Evolutionary conservation across 768 basidiomycete genomes (phyloP), one percentile per base, ranked within the genome.

Genomic region (Tricholoma matsutake): DNA sequence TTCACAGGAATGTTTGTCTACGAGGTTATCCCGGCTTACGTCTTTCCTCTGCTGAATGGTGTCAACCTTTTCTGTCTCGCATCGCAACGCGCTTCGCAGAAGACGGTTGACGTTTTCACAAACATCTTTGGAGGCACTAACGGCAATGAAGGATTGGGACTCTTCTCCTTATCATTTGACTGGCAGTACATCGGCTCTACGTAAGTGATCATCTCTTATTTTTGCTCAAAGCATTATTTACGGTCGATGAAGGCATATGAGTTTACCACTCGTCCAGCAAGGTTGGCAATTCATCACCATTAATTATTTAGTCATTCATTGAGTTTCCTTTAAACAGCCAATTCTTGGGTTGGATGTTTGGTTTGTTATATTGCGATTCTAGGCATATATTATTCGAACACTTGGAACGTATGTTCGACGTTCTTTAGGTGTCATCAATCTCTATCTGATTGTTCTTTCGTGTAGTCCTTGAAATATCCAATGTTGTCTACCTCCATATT

Each of bases 61-160:
- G 64, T 87, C 70, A 86, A 75, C 64, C 73, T 86, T 45, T 79
- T 87, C 68, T 89, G 88, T 63, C 74, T 89, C 43, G 79, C 86
- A 2, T 83, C 81, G 3, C 84, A 83, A 65, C 74, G 75, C 35
- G 76, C 78, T 0, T 74, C 79, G 2, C 70, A 77, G 45, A 75
- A 65, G 6, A 76, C 81, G 5, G 72, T 77, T 29, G 72, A 84
- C 61, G 67, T 82, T 14, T 79, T 87, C 66, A 87, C 86, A 3
- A 83, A 85, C 56, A 65, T 90, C 0, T 89, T 90, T 61, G 89
- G 89, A 29, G 89, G 89, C 5, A 74, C 82, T 2, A 77, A 83
- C 35, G 86, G 81, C 29, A 90, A 89, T 64, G 87, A 90, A 69
- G 88, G 87, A 0, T 75, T 89, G 41, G 87, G 88, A 0, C 65